These are phyloP conservation scores for Volvox carteri DNA, from an alignment of 163 green algal genomes.

Conservation along the genomic window DNA sequence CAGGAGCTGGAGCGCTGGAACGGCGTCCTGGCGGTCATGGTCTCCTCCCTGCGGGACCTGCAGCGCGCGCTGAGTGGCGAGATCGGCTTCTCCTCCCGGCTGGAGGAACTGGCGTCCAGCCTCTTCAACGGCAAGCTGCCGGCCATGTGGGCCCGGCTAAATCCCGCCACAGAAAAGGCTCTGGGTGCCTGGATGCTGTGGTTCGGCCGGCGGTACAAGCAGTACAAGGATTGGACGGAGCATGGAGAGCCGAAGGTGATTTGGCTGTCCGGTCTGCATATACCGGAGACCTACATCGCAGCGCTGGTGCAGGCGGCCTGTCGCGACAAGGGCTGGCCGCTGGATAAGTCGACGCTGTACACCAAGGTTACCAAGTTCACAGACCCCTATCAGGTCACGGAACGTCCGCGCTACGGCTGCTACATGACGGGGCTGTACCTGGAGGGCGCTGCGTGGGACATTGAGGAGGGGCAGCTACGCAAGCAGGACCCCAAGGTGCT, in stretches of 20 bases:
- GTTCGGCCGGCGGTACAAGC: conserved; percentile 80
- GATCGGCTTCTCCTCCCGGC: conserved; percentile 85
- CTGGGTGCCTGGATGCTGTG: conserved; percentile 89
- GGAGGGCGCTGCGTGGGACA: conserved; percentile 89
- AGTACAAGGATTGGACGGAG: conserved; percentile 80
- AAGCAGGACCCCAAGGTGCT: conserved; percentile 83
- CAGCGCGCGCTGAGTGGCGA: conserved; percentile 86
- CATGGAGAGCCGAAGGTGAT: conserved; percentile 87
- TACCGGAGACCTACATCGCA: conserved; percentile 92
- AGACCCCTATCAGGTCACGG: conserved; percentile 59
- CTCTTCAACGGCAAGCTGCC: conserved; percentile 90
- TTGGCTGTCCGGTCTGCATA: conserved; percentile 89
- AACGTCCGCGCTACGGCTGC: conserved; percentile 82
- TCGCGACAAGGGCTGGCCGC: conserved; percentile 85
- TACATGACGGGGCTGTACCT: conserved; percentile 90
- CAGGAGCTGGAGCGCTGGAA: conserved; percentile 93
- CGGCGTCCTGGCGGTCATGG: conserved; percentile 80
- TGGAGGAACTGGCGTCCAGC: conserved; percentile 83
- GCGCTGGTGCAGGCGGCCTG: conserved; percentile 83
- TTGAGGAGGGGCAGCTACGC: conserved; percentile 67
- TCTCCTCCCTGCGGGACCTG: conserved; percentile 79
- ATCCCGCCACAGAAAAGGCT: conserved; percentile 85
- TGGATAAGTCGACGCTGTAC: conserved; percentile 88
- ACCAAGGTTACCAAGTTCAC: conserved; percentile 82
- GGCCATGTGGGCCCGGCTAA: conserved; percentile 81